Evolutionary conservation across 2,329 filamentous ascomycete species (phyloP).

Genomic region (Colletotrichum sidae): DNA sequence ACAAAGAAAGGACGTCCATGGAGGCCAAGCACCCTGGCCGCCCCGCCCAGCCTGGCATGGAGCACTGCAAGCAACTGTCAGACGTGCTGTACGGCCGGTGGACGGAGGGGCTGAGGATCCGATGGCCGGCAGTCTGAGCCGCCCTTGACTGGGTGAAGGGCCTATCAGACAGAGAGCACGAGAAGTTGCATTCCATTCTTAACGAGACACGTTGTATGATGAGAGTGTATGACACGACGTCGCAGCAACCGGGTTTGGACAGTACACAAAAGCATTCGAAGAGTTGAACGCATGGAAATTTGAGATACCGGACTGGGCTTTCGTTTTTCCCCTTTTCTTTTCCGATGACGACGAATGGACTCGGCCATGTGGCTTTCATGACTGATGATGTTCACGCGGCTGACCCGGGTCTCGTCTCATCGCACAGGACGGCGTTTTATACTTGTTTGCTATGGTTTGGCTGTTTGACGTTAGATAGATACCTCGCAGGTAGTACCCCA

Average conservation of each 20-base stretch:
- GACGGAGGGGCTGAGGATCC: constrained; percentile 82
- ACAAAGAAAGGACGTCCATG: constrained; percentile 60
- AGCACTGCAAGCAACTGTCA: constrained; percentile 88
- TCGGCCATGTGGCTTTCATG: constrained; percentile 29
- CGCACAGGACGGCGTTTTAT: constrained; percentile 30
- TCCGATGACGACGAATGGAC: constrained; percentile 15
- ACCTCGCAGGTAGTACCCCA: constrained; percentile 33
- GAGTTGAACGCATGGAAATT: constrained; percentile 20
- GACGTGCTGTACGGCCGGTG: constrained; percentile 93
- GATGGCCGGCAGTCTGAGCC: constrained; percentile 67
- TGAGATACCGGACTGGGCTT: constrained; percentile 25
- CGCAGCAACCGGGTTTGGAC: constrained; percentile 34
- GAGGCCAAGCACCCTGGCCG: constrained; percentile 67
- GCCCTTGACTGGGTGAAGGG: neutral
- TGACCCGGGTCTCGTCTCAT: constrained; percentile 25
- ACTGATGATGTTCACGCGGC: constrained; percentile 35
- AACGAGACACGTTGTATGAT: constrained; percentile 38
- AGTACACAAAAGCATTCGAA: constrained; percentile 37
- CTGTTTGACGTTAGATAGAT: constrained; percentile 32
- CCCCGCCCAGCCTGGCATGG: constrained; percentile 78
- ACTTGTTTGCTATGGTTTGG: neutral
- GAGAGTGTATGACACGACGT: constrained; percentile 36
- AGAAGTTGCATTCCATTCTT: constrained; percentile 22
- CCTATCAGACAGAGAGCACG: neutral
- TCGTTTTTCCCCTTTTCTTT: neutral